Percentiles rank a stretch among this genome's conserved stretches.
Conservation (phyloP, 2,329 filamentous ascomycete genomes). For the Stromatinia cepivora region DNA sequence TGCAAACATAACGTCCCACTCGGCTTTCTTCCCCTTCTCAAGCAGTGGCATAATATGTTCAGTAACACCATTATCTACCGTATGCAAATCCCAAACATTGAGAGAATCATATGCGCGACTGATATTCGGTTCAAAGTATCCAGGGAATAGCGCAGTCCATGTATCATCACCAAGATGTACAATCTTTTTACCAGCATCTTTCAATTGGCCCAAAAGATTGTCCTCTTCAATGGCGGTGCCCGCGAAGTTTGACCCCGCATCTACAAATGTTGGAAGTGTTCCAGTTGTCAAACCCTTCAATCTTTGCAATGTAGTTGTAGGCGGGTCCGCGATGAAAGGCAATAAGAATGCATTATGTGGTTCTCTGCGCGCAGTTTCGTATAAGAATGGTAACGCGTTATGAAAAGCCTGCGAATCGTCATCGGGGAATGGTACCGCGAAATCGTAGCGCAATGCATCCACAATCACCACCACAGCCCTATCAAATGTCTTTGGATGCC, state of each 20-base stretch:
- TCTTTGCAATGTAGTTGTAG: conserved; percentile 88
- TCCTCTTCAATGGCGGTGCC: conserved; percentile 96
- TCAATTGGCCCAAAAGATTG: conserved; percentile 66
- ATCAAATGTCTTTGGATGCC: conserved; percentile 92
- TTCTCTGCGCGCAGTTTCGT: conserved; percentile 73
- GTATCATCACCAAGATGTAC: conserved; percentile 98
- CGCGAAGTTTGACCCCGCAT: conserved; percentile 91
- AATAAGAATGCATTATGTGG: conserved; percentile 85
- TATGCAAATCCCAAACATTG: conserved; percentile 97
- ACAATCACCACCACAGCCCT: conserved; percentile 89
- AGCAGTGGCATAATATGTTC: conserved; percentile 88
- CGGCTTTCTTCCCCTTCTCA: conserved; percentile 58
- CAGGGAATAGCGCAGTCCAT: conserved; percentile 90
- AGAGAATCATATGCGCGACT: conserved; percentile 93
- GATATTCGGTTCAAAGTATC: conserved; percentile 84
- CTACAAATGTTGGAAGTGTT: conserved; percentile 90
- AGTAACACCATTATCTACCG: conserved; percentile 91
- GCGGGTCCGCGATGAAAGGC: conserved; percentile 95
- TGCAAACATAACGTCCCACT: conserved; percentile 94
- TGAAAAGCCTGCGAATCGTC: conserved; percentile 63
- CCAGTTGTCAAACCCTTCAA: conserved; percentile 94
- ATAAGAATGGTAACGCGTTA: conserved; percentile 81
- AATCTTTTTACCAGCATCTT: conserved; percentile 68
- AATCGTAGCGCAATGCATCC: conserved; percentile 94
- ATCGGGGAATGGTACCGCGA: conserved; percentile 72